phyloP scores from a whole-genome alignment of 2,329 filamentous ascomycete species.

The Alternaria triticimaculans region DNA sequence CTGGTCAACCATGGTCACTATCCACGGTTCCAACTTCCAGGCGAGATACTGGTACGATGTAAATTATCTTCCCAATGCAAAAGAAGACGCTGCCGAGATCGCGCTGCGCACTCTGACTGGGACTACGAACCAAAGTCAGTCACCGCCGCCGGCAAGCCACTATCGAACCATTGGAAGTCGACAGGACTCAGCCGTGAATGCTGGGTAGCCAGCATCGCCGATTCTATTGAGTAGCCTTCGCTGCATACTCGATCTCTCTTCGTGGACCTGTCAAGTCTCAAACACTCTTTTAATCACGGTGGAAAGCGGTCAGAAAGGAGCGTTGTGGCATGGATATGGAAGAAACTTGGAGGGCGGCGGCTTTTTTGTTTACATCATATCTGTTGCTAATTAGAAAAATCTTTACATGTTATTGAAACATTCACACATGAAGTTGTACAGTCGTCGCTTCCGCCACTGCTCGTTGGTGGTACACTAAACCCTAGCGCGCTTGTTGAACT shows the following conservation, averaged over 20 bases:
- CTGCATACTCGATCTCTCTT: background rate
- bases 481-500: background rate
- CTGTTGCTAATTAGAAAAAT: background rate
- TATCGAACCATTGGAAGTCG: conserved; percentile 18
- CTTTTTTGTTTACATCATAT: background rate
- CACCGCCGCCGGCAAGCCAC: conserved; percentile 35
- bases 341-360: background rate
- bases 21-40: conserved; percentile 34
- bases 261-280: background rate
- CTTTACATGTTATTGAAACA: background rate
- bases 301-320: background rate
- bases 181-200: conserved; percentile 3
- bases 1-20: conserved; percentile 41
- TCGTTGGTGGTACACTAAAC: conserved; percentile 3
- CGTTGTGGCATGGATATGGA: background rate
- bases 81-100: conserved; percentile 47
- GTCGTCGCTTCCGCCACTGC: conserved; percentile 1
- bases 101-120: conserved; percentile 35
- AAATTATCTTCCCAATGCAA: conserved; percentile 39
- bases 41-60: conserved; percentile 50
- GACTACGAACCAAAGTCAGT: conserved; percentile 17
- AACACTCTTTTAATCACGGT: background rate
- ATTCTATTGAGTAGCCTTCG: background rate
- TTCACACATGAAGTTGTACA: background rate
- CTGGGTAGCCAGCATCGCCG: background rate